Evolutionary conservation across 139 green algal species (phyloP).

Genomic region (Edaphochlamys debaryana): DNA sequence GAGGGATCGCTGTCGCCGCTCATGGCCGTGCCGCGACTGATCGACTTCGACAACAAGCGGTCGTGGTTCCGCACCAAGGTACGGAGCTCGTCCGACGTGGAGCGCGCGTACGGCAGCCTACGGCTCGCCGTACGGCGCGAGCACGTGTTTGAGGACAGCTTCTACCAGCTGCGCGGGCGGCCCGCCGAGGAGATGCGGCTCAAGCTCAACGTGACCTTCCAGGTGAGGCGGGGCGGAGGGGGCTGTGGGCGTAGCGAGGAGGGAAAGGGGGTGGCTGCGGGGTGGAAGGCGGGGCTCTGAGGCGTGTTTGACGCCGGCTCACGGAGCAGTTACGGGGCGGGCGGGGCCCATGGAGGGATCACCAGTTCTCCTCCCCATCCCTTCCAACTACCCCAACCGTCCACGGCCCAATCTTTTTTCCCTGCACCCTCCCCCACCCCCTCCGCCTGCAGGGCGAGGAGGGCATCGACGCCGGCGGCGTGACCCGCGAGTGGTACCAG

Average conservation of each 20-base stretch:
- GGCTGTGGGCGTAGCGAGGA: too few species aligned
- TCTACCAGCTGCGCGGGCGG: constrained; percentile 93
- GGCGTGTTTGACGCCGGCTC: too few species aligned
- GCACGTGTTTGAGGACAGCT: constrained; percentile 96
- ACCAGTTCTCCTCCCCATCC: too few species aligned
- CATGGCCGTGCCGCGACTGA: constrained; percentile 82
- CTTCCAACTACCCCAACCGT: too few species aligned
- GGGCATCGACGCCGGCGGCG: constrained; percentile 95
- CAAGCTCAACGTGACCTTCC: constrained; percentile 85
- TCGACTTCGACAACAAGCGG: constrained; percentile 99
- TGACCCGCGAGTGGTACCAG: constrained; percentile 96
- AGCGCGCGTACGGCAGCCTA: constrained; percentile 73
- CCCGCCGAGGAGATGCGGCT: constrained; percentile 84
- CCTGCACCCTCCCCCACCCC: too few species aligned
- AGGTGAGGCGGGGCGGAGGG: constrained; percentile 8
- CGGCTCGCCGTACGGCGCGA: constrained; percentile 86
- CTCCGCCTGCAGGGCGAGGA: constrained; percentile 88
- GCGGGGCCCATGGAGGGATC: too few species aligned
- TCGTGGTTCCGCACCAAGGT: constrained; percentile 83
- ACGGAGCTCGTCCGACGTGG: constrained; percentile 21
- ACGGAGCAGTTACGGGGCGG: too few species aligned
- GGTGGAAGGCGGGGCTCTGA: too few species aligned
- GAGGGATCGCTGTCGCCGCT: constrained; percentile 81
- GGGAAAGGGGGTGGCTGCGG: too few species aligned
- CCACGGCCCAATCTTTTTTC: too few species aligned